Percentiles rank a stretch among this genome's conserved stretches.
Evolutionary conservation across 2,329 filamentous ascomycete genomes (phyloP).

Genomic region (Phaeosphaeria sp.): DNA sequence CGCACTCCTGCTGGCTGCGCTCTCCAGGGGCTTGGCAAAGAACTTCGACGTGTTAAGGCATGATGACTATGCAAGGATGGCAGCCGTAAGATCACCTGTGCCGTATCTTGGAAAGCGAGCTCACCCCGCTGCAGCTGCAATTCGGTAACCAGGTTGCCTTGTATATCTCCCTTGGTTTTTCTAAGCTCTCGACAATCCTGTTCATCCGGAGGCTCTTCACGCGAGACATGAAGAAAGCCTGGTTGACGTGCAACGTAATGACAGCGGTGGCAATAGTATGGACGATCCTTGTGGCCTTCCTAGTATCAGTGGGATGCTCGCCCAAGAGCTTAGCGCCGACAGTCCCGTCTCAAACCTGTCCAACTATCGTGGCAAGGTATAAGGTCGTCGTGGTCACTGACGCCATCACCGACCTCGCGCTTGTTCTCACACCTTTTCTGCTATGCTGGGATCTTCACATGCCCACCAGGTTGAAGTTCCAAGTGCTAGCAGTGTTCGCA

Average conservation of each 20-base stretch:
- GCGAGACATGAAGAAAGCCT: slow-evolving; percentile 31
- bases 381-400: slow-evolving; percentile 26
- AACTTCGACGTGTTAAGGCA: slow-evolving; percentile 21
- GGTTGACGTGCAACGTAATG: slow-evolving; percentile 30
- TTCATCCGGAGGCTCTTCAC: slow-evolving; percentile 38
- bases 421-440: slow-evolving; percentile 29
- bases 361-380: slow-evolving; percentile 24
- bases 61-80: slow-evolving; percentile 25
- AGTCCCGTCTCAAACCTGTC: slow-evolving; percentile 18
- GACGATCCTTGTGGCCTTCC: slow-evolving; percentile 25
- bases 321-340: slow-evolving; percentile 19
- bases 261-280: slow-evolving; percentile 22
- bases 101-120: not conserved
- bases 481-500: slow-evolving; percentile 35
- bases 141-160: slow-evolving; percentile 27
- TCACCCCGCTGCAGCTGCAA: slow-evolving; percentile 12
- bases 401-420: slow-evolving; percentile 27
- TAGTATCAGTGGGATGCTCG: slow-evolving; percentile 32
- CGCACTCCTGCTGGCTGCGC: slow-evolving; percentile 21
- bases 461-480: slow-evolving; percentile 29
- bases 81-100: slow-evolving; percentile 16
- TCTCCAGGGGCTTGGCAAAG: slow-evolving; percentile 32
- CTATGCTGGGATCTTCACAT: slow-evolving; percentile 38
- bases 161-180: slow-evolving; percentile 33
- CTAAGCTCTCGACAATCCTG: slow-evolving; percentile 35